Percentiles rank a stretch among this genome's conserved stretches.
Evolutionary conservation across 257 asterid genomes (phyloP).

Genomic region (Lithospermum erythrorhizon): DNA sequence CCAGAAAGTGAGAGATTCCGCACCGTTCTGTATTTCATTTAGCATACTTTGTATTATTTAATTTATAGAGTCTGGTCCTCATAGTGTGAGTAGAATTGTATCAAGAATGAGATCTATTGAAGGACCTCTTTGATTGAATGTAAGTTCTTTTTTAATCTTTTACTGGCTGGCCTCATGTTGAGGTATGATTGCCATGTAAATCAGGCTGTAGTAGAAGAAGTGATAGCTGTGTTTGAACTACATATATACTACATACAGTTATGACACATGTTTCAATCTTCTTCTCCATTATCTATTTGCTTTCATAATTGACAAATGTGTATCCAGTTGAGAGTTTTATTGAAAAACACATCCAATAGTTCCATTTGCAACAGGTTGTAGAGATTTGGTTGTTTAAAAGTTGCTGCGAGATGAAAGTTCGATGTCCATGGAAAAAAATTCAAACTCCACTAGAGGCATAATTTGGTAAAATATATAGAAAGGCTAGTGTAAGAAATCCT

Average conservation of each 20-base stretch:
- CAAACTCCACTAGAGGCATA: too few species aligned
- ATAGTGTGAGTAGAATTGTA: slow-evolving; percentile 1
- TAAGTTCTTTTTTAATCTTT: background rate
- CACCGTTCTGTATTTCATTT: background rate
- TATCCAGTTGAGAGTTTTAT: too few species aligned
- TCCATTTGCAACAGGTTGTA: background rate
- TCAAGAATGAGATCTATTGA: background rate
- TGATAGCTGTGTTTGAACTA: background rate
- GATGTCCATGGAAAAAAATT: too few species aligned
- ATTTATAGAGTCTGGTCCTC: background rate
- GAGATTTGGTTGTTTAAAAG: too few species aligned
- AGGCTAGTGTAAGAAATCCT: too few species aligned
- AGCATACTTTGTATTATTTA: background rate
- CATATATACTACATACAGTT: too few species aligned
- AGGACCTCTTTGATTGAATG: background rate
- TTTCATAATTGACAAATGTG: too few species aligned
- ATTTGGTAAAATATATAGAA: too few species aligned
- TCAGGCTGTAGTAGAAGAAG: background rate
- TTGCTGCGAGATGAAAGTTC: too few species aligned
- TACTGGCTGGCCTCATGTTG: background rate
- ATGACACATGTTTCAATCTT: too few species aligned
- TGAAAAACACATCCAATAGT: background rate
- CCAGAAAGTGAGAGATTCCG: background rate
- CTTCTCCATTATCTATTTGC: too few species aligned
- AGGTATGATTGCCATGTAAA: background rate